Conservation (phyloP, 2,329 filamentous ascomycete genomes). For the Aspergillus amoenus region DNA sequence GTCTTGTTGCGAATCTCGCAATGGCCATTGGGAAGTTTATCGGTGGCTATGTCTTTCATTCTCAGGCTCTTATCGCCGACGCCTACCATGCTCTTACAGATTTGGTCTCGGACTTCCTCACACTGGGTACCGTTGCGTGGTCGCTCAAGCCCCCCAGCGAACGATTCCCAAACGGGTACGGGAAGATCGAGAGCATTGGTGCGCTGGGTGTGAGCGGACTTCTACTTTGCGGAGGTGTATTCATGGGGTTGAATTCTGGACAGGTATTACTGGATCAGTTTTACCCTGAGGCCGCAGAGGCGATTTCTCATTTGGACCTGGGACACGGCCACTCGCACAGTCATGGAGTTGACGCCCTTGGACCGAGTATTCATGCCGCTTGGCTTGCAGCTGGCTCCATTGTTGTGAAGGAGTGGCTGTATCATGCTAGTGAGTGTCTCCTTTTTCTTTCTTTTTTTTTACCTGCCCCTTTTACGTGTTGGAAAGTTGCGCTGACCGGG, state of each 20-base stretch:
- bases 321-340: conserved; percentile 63
- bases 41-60: conserved; percentile 92
- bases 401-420: conserved; percentile 92
- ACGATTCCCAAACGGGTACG: conserved; percentile 85
- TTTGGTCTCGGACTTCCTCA: conserved; percentile 91
- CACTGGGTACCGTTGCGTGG: conserved; percentile 90
- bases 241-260: conserved; percentile 82
- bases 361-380: conserved; percentile 87
- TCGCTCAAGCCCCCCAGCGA: conserved; percentile 81
- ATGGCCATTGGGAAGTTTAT: conserved; percentile 94
- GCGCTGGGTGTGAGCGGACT: conserved; percentile 91
- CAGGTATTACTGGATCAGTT: conserved; percentile 70
- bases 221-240: conserved; percentile 81
- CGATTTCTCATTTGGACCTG: conserved; percentile 40
- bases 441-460: neutral
- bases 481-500: neutral
- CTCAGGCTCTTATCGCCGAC: conserved; percentile 87
- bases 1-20: conserved; percentile 81
- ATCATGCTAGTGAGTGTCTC: conserved; percentile 82
- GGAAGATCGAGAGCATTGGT: conserved; percentile 95
- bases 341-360: conserved; percentile 50
- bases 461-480: too few species aligned
- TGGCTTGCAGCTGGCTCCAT: conserved; percentile 93
- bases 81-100: conserved; percentile 95
- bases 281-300: conserved; percentile 64